Evolutionary conservation across 129 eudicot genomes (phyloP).

Genomic region (Centaurea solstitialis): DNA sequence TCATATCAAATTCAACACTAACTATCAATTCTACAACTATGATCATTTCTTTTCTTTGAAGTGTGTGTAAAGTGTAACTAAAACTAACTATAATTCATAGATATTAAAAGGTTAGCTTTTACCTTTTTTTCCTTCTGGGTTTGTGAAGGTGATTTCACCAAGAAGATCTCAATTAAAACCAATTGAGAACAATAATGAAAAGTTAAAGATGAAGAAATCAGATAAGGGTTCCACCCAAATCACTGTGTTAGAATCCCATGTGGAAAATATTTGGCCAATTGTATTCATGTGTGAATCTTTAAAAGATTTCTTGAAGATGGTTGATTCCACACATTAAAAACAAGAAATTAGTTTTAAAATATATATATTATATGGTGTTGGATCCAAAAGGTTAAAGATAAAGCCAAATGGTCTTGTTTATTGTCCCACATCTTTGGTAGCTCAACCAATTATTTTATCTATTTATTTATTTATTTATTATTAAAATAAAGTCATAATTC

Average conservation of each 20-base stretch:
- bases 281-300: not conserved
- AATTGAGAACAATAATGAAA: not conserved
- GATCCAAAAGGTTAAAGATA: not conserved
- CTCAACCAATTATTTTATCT: not conserved
- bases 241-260: not conserved
- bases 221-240: not conserved
- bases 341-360: not conserved
- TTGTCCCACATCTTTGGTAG: not conserved
- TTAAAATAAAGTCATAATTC: too few relatives aligned
- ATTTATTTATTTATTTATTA: not conserved
- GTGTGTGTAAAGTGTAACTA: too few relatives aligned
- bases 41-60: too few relatives aligned
- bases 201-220: not conserved
- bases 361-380: not conserved
- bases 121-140: conserved; percentile 21
- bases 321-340: not conserved
- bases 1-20: not conserved
- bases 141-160: conserved; percentile 19
- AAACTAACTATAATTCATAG: not conserved
- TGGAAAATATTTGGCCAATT: conserved; percentile 3
- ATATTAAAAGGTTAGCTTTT: not conserved
- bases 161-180: not conserved
- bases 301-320: not conserved
- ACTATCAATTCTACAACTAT: not conserved
- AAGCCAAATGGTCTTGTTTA: not conserved